Evolutionary conservation across 495 filamentous ascomycete species (phyloP).

Genomic region (Podospora conica): DNA sequence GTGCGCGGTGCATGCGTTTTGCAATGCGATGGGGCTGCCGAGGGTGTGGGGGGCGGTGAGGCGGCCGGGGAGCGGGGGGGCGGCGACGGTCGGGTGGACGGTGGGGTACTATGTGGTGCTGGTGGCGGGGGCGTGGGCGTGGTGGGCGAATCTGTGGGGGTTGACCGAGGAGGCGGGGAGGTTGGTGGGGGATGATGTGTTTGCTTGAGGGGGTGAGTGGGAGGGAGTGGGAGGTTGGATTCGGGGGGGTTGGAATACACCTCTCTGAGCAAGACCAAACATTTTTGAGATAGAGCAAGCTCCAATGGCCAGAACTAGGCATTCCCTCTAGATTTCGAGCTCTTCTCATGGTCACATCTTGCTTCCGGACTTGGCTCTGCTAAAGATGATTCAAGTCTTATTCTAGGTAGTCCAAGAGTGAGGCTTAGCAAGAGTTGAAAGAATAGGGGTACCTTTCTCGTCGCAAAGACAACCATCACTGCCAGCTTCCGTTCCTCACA

Average conservation of each 20-base stretch:
- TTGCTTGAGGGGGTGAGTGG: conserved; percentile 2
- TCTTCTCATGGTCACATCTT: background rate
- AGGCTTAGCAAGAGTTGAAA: background rate
- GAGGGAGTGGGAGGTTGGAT: background rate
- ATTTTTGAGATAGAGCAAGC: background rate
- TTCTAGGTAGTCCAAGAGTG: background rate
- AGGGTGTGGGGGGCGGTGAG: conserved; percentile 74
- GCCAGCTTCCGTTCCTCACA: background rate
- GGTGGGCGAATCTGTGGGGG: conserved; percentile 62
- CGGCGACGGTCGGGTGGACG: conserved; percentile 52
- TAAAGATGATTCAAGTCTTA: background rate
- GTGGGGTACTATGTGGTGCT: conserved; percentile 71
- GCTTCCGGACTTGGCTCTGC: background rate
- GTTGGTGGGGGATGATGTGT: conserved; percentile 33
- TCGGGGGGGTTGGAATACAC: background rate
- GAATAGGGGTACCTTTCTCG: background rate
- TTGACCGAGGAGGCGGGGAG: conserved; percentile 59
- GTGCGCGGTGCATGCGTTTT: conserved; percentile 77
- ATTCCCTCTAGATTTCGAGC: background rate
- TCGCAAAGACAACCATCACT: background rate
- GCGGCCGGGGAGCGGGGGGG: conserved; percentile 19
- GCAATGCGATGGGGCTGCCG: conserved; percentile 89
- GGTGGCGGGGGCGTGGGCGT: conserved; percentile 62
- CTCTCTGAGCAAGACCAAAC: background rate
- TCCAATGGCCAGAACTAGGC: background rate